Conservation (phyloP, 495 filamentous ascomycete species). For the Tetracladium setigerum region DNA sequence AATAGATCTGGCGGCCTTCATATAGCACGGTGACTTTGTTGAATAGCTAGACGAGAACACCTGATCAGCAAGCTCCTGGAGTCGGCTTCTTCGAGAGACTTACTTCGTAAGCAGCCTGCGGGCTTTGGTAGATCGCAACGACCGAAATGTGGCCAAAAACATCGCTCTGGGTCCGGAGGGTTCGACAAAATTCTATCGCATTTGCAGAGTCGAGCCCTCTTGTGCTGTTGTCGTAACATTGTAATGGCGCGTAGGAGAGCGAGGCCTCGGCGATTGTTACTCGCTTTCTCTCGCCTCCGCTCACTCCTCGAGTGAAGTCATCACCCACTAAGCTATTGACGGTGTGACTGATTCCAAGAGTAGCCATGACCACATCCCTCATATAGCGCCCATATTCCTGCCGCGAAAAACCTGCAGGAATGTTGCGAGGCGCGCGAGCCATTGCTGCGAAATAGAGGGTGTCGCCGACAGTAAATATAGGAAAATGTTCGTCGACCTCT, state of each 20-base stretch:
- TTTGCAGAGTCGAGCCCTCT: slow-evolving; percentile 43
- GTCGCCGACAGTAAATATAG: slow-evolving; percentile 69
- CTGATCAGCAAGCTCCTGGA: not conserved
- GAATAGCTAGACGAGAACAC: slow-evolving; percentile 27
- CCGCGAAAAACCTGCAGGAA: slow-evolving; percentile 53
- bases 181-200: slow-evolving; percentile 37
- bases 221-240: slow-evolving; percentile 47
- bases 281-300: slow-evolving; percentile 73
- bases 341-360: slow-evolving; percentile 67
- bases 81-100: slow-evolving; percentile 16
- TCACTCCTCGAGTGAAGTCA: slow-evolving; percentile 68
- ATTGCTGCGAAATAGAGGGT: slow-evolving; percentile 69
- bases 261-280: slow-evolving; percentile 68
- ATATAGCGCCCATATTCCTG: slow-evolving; percentile 54
- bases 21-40: slow-evolving; percentile 57
- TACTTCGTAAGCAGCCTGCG: slow-evolving; percentile 38
- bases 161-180: slow-evolving; percentile 40
- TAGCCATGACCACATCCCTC: slow-evolving; percentile 68
- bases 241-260: slow-evolving; percentile 51
- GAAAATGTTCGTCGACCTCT: slow-evolving; percentile 74
- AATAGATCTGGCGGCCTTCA: slow-evolving; percentile 59
- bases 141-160: slow-evolving; percentile 24
- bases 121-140: slow-evolving; percentile 46
- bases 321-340: slow-evolving; percentile 72
- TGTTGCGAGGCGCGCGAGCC: slow-evolving; percentile 52